Evolutionary conservation across 2,329 filamentous ascomycete species (phyloP).

Genomic region (Alternaria sp.): DNA sequence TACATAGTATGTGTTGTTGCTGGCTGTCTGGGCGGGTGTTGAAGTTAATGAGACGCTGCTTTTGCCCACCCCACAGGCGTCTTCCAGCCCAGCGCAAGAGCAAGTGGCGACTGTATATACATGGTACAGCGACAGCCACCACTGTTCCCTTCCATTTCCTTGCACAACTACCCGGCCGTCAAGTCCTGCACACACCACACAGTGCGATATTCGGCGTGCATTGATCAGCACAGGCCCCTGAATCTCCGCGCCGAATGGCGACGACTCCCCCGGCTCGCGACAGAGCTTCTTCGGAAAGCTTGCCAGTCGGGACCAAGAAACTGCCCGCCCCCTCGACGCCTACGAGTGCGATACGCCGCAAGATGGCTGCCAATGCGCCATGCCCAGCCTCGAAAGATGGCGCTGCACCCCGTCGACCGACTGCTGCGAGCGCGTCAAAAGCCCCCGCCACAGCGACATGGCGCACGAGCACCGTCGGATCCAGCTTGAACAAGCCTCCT

Average conservation of each 20-base stretch:
- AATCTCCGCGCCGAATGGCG: slow-evolving; percentile 14
- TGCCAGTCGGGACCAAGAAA: slow-evolving; percentile 22
- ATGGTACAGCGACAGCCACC: not conserved
- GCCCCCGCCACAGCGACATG: slow-evolving; percentile 34
- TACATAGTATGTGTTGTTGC: not conserved
- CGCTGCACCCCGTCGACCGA: slow-evolving; percentile 42
- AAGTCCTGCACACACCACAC: not conserved
- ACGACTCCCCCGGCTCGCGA: slow-evolving; percentile 23
- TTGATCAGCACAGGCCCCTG: slow-evolving; percentile 16
- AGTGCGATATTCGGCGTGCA: slow-evolving; percentile 4
- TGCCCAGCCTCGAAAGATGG: slow-evolving; percentile 40
- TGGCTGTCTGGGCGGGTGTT: not conserved
- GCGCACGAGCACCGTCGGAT: slow-evolving; percentile 39
- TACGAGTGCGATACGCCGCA: slow-evolving; percentile 43
- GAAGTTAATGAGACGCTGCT: slow-evolving; percentile 11
- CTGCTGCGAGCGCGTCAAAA: slow-evolving; percentile 40
- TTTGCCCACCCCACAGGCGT: slow-evolving; percentile 7
- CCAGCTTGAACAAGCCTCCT: slow-evolving; percentile 49
- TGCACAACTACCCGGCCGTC: not conserved
- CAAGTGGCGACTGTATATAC: slow-evolving; percentile 7
- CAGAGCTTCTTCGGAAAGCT: slow-evolving; percentile 17
- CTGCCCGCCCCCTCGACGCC: slow-evolving; percentile 38
- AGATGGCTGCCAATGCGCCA: slow-evolving; percentile 46
- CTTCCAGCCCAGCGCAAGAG: not conserved
- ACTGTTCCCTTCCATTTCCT: not conserved